phyloP scores from a whole-genome alignment of 768 basidiomycete species.

The Kwoniella heveanensis region DNA sequence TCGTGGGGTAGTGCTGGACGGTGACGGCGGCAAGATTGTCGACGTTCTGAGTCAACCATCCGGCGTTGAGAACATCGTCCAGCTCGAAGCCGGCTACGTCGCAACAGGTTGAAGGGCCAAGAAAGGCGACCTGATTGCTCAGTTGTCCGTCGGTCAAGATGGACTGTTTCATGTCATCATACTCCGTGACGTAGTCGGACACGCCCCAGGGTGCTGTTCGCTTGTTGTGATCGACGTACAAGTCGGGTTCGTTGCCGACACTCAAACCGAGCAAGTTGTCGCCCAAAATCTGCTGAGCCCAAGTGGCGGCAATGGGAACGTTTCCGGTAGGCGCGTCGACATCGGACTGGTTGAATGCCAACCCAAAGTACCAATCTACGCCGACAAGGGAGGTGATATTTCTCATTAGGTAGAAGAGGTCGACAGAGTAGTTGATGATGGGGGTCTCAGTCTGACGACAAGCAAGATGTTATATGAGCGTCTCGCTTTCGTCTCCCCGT shows the following conservation, averaged over 20 bases:
- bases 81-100: constrained; percentile 60
- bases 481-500: not conserved
- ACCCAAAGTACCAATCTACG: constrained; percentile 66
- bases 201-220: constrained; percentile 46
- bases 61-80: constrained; percentile 52
- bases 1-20: constrained; percentile 55
- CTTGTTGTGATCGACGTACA: constrained; percentile 56
- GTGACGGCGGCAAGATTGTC: constrained; percentile 49
- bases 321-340: constrained; percentile 58
- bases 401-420: constrained; percentile 61
- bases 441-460: constrained; percentile 46
- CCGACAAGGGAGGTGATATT: constrained; percentile 66
- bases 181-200: constrained; percentile 62
- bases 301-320: constrained; percentile 63
- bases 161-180: constrained; percentile 61
- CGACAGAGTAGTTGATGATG: constrained; percentile 52
- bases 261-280: constrained; percentile 68
- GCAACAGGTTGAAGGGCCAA: constrained; percentile 68
- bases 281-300: constrained; percentile 67
- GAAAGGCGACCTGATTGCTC: constrained; percentile 59
- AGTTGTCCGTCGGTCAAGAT: constrained; percentile 56
- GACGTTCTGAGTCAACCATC: constrained; percentile 50
- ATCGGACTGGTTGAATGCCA: constrained; percentile 64
- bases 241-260: constrained; percentile 77
- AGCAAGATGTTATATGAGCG: not conserved